Conservation (phyloP, 1,284 basidiomycete genomes). For the Cryptococcus sp. region DNA sequence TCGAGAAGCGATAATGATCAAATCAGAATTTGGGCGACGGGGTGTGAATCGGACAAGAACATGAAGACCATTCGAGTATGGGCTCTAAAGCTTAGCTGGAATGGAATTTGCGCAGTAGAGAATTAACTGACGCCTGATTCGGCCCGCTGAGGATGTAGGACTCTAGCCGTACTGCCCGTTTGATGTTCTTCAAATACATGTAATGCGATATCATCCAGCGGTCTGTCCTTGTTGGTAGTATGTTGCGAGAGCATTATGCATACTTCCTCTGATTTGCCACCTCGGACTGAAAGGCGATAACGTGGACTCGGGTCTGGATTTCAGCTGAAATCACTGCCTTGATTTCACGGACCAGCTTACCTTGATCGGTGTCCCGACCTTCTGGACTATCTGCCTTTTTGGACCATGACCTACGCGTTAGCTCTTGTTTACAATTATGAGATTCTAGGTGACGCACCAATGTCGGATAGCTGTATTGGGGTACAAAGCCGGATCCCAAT, state of each 20-base stretch:
- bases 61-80: slow-evolving; percentile 73
- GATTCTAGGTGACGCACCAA: slow-evolving; percentile 58
- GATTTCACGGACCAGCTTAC: background rate
- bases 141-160: slow-evolving; percentile 8
- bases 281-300: slow-evolving; percentile 17
- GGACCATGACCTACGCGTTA: slow-evolving; percentile 55
- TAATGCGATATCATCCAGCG: slow-evolving; percentile 66
- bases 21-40: slow-evolving; percentile 16
- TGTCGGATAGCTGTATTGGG: slow-evolving; percentile 58
- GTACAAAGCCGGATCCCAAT: slow-evolving; percentile 75
- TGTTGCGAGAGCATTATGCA: slow-evolving; percentile 82
- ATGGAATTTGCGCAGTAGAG: background rate
- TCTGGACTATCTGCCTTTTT: slow-evolving; percentile 14
- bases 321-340: background rate
- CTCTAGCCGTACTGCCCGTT: background rate
- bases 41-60: slow-evolving; percentile 55
- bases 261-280: slow-evolving; percentile 48
- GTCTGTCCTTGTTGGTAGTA: slow-evolving; percentile 56
- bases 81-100: slow-evolving; percentile 11
- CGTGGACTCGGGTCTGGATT: slow-evolving; percentile 19
- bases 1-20: slow-evolving; percentile 30
- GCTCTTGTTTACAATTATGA: background rate
- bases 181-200: slow-evolving; percentile 51
- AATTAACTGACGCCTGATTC: slow-evolving; percentile 7
- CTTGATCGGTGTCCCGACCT: background rate